Evolutionary conservation across 768 basidiomycete species (phyloP).

Genomic region (Leccinellum rugosiceps): DNA sequence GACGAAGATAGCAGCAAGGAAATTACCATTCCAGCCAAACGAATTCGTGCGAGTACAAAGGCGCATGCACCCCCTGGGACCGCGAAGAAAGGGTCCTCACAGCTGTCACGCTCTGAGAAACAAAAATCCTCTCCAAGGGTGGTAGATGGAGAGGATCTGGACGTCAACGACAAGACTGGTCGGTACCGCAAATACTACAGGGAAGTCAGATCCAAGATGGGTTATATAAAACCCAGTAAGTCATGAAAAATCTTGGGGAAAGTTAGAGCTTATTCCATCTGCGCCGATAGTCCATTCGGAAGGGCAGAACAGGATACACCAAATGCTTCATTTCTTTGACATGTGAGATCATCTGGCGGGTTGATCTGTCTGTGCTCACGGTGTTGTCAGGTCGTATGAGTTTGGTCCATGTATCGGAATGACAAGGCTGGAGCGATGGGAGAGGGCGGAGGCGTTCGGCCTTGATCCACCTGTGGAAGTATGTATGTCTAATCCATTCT

Average conservation of each 20-base stretch:
- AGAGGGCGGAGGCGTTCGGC: constrained; percentile 75
- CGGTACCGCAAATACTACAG: constrained; percentile 51
- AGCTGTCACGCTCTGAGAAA: constrained; percentile 8
- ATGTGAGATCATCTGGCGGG: constrained; percentile 41
- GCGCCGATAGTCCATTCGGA: constrained; percentile 57
- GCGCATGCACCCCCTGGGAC: constrained; percentile 4
- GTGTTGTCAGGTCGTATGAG: constrained; percentile 57
- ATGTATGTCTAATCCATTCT: constrained; percentile 37
- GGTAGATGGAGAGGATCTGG: constrained; percentile 28
- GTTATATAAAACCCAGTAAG: constrained; percentile 58
- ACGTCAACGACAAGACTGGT: constrained; percentile 47
- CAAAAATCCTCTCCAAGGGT: neutral
- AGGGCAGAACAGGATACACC: constrained; percentile 58
- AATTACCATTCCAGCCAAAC: constrained; percentile 17
- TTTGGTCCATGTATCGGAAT: constrained; percentile 81
- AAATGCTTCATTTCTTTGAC: constrained; percentile 79
- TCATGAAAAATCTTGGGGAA: neutral
- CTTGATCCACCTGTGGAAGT: constrained; percentile 80
- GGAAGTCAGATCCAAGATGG: constrained; percentile 51
- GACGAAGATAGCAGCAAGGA: constrained; percentile 15
- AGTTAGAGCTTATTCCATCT: neutral
- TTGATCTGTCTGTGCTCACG: neutral
- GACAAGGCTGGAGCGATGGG: constrained; percentile 83
- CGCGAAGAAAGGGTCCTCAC: neutral
- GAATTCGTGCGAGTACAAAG: constrained; percentile 27